Evolutionary conservation across 495 filamentous ascomycete genomes (phyloP).

Genomic region (Astrothelium subdiscretum): DNA sequence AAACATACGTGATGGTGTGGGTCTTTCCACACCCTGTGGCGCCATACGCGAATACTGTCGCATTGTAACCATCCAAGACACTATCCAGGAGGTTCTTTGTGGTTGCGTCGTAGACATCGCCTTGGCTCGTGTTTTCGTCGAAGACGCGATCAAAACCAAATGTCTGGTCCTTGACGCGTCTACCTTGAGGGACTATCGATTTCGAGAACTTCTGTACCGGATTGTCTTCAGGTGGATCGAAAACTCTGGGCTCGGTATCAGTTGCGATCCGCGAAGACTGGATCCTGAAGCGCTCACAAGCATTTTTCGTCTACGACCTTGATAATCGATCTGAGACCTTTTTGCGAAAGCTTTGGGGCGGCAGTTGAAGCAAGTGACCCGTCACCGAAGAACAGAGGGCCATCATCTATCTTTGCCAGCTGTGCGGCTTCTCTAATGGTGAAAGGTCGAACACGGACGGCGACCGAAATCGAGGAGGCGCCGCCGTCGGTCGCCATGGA

Average conservation of each 20-base stretch:
- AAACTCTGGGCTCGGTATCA: conserved; percentile 51
- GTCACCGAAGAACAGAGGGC: conserved; percentile 85
- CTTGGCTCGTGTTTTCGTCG: conserved; percentile 87
- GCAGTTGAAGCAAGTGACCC: conserved; percentile 80
- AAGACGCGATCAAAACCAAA: conserved; percentile 96
- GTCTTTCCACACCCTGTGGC: conserved; percentile 98
- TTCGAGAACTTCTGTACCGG: conserved; percentile 83
- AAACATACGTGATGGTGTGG: conserved; percentile 62
- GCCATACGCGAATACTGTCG: conserved; percentile 96
- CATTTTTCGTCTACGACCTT: conserved; percentile 95
- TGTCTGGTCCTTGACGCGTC: conserved; percentile 93
- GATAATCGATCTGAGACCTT: conserved; percentile 80
- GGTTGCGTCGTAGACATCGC: conserved; percentile 91
- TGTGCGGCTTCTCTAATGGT: conserved; percentile 65
- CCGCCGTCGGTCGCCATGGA: conserved; percentile 43
- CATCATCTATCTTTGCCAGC: conserved; percentile 67
- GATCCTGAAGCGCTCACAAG: conserved; percentile 51
- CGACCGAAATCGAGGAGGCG: conserved; percentile 62
- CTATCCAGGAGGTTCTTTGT: conserved; percentile 82
- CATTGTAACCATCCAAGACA: conserved; percentile 96
- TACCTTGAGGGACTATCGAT: conserved; percentile 72
- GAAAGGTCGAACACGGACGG: conserved; percentile 89
- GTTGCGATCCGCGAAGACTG: not conserved
- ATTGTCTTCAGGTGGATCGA: conserved; percentile 95
- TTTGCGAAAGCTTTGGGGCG: conserved; percentile 70